Conservation (phyloP, 192 early-diverging fungal genomes). For the Coemansia sp. region DNA sequence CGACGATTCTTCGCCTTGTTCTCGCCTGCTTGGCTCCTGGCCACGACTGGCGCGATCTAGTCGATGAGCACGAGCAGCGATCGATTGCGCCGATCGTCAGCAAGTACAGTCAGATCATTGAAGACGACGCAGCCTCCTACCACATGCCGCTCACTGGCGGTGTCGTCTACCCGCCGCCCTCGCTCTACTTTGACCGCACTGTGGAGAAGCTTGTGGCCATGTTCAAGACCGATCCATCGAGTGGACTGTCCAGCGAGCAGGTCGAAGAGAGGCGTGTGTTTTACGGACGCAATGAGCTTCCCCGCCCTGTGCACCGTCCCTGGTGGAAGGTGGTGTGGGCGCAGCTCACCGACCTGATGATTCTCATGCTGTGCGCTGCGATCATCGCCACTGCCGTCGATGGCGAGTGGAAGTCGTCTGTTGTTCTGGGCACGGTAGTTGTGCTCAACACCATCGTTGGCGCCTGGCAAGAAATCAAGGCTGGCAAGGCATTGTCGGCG, state of each 20-base stretch:
- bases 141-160: slow-evolving; percentile 55
- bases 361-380: slow-evolving; percentile 80
- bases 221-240: slow-evolving; percentile 67
- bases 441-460: slow-evolving; percentile 91
- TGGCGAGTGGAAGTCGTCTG: slow-evolving; percentile 78
- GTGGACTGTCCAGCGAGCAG: slow-evolving; percentile 62
- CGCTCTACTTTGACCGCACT: slow-evolving; percentile 93
- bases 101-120: slow-evolving; percentile 57
- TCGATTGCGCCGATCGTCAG: slow-evolving; percentile 71
- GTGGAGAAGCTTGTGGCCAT: slow-evolving; percentile 81
- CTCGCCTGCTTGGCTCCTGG: slow-evolving; percentile 76
- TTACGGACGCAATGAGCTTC: slow-evolving; percentile 86
- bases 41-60: slow-evolving; percentile 87
- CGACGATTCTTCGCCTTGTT: slow-evolving; percentile 77
- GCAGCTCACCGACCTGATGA: slow-evolving; percentile 95
- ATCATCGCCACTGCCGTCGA: slow-evolving; percentile 80
- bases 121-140: slow-evolving; percentile 48
- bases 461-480: slow-evolving; percentile 93
- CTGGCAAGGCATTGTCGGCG: slow-evolving; percentile 90
- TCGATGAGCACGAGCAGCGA: slow-evolving; percentile 76
- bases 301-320: slow-evolving; percentile 73
- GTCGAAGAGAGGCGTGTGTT: slow-evolving; percentile 66
- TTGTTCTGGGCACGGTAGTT: slow-evolving; percentile 79
- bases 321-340: slow-evolving; percentile 76
- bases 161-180: slow-evolving; percentile 54